Percentiles rank a stretch among this genome's conserved stretches.
phyloP scores from a whole-genome alignment of 768 basidiomycete species.

The Tylopilus balloui region DNA sequence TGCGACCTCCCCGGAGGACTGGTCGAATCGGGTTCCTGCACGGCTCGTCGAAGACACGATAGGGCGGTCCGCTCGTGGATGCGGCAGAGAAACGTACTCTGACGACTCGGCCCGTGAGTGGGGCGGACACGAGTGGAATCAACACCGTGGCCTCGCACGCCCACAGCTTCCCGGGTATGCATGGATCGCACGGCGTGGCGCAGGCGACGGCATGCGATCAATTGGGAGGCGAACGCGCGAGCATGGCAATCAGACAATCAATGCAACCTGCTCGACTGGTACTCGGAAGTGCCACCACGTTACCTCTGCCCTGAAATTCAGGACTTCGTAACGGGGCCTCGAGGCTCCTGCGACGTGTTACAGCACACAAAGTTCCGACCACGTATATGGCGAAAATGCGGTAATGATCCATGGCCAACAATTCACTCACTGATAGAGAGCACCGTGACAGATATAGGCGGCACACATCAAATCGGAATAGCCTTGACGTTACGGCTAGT shows the following conservation, averaged over 20 bases:
- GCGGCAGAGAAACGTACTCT: conserved; percentile 23
- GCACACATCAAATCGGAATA: conserved; percentile 16
- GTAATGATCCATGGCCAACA: conserved; percentile 18
- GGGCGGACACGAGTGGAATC: conserved; percentile 18
- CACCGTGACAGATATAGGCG: conserved; percentile 9
- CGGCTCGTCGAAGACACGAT: conserved; percentile 7
- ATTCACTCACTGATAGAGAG: conserved; percentile 8
- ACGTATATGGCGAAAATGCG: conserved; percentile 14
- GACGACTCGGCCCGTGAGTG: conserved; percentile 13
- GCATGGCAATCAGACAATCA: conserved; percentile 10
- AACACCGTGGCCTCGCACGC: conserved; percentile 4
- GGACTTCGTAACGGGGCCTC: conserved; percentile 5
- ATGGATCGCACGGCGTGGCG: background rate
- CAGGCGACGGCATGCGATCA: background rate
- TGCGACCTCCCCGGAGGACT: conserved; percentile 10
- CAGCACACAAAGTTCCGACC: conserved; percentile 19
- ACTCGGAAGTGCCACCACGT: conserved; percentile 11
- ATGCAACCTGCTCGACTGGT: conserved; percentile 12
- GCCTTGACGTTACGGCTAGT: conserved; percentile 12
- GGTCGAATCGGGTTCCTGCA: conserved; percentile 11
- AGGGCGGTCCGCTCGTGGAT: conserved; percentile 11
- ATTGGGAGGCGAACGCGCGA: conserved; percentile 3
- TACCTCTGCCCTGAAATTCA: conserved; percentile 14
- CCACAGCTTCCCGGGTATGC: conserved; percentile 8
- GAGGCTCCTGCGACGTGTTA: conserved; percentile 15